Evolutionary conservation across 768 basidiomycete genomes (phyloP), one percentile per base, ranked within the genome.

Genomic region (Candolleomyces aberdarensis): DNA sequence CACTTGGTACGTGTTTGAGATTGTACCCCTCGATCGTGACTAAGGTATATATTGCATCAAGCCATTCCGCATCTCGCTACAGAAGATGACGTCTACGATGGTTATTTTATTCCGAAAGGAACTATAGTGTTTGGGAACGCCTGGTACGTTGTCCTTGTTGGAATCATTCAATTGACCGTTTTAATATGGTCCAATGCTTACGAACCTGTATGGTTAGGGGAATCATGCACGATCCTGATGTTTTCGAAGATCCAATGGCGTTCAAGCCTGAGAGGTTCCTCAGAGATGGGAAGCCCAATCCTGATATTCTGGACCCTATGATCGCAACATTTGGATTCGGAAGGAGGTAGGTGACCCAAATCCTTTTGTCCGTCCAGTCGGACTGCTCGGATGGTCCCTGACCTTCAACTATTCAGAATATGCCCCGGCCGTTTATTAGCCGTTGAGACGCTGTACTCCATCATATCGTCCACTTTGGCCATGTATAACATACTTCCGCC

Each of bases 301-400:
- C 55, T 7, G 31, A 68, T 43, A 63, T 65, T 10, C 65, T 65
- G 44, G 63, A 72, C 55, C 72, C 74, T 5, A 65, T 61, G 22
- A 56, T 61, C 31, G 69, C 68, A 20, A 69, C 68, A 39, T 76
- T 75, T 61, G 73, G 75, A 11, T 60, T 40, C 40, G 59, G 59
- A 6, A 26, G 59, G 26, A n/a, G 52, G 59, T 60, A 15, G 13
- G 52, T 9, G 5, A 11, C 14, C 13, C 19, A 41, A 20, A 52
- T 22, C 32, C 53, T 10, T 26, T 58, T 32, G 2, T 26, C 32
- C 5, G 48, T 14, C 26, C 20, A n/a, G n/a, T n/a, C n/a, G n/a
- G 14, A 10, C 20, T 31, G 49, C 46, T 14, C n/a, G 29, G 20
- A 19, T 2, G 6, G 49, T 3, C 2, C 6, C 20, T 22, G 14